Evolutionary conservation across 345 rosid genomes (phyloP).

Genomic region (Brassica nigra): DNA sequence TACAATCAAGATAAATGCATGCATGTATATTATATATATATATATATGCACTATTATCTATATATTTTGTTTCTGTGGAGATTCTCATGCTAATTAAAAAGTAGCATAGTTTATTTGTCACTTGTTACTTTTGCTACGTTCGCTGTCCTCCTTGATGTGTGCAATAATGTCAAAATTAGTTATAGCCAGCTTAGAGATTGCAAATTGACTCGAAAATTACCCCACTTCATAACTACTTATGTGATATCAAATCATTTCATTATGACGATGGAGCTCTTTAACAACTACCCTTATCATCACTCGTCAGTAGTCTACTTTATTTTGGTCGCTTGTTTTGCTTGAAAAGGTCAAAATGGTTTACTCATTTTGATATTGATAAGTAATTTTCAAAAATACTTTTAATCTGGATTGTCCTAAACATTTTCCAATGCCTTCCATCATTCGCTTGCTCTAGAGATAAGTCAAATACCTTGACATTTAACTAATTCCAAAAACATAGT

Average conservation of each 20-base stretch:
- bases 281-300: constrained; percentile 19
- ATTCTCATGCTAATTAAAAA: background rate
- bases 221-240: constrained; percentile 38
- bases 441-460: constrained; percentile 13
- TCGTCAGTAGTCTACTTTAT: constrained; percentile 32
- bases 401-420: background rate
- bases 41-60: background rate
- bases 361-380: constrained; percentile 29
- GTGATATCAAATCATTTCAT: constrained; percentile 41
- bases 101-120: constrained; percentile 3
- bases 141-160: constrained; percentile 10
- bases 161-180: constrained; percentile 24
- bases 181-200: constrained; percentile 28
- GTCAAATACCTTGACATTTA: constrained; percentile 13
- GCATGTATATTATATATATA: background rate
- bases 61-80: background rate
- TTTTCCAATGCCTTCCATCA: constrained; percentile 21
- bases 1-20: constrained; percentile 19
- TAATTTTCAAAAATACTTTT: constrained; percentile 6
- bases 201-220: constrained; percentile 17
- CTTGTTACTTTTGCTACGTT: constrained; percentile 5
- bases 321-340: constrained; percentile 22
- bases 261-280: constrained; percentile 29
- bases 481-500: background rate
- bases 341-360: constrained; percentile 32